A percentile compares a stretch with the other conserved stretches of the same genome.
Evolutionary conservation across 108 stramenopile genomes (phyloP).

Genomic region (Pseudonitzschia multiseries): DNA sequence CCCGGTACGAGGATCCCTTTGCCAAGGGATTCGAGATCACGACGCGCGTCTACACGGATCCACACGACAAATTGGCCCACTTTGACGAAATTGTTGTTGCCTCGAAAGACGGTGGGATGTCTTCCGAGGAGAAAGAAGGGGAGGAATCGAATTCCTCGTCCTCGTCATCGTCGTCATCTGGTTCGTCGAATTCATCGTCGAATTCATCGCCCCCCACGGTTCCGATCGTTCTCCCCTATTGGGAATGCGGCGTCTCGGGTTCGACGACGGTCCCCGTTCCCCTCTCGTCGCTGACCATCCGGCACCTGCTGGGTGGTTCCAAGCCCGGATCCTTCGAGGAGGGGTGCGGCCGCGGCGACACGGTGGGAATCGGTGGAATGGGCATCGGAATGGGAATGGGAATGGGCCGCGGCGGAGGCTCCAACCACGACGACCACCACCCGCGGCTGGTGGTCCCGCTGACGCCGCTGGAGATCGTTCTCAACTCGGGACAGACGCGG

Average conservation of each 20-base stretch:
- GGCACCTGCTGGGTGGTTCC: conserved; percentile 37
- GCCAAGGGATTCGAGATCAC: conserved; percentile 47
- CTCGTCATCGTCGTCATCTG: too few relatives aligned
- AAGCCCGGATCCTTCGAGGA: conserved; percentile 9
- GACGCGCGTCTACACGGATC: conserved; percentile 54
- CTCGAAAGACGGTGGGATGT: not conserved
- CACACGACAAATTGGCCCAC: conserved; percentile 51
- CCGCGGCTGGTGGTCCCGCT: conserved; percentile 46
- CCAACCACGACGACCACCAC: conserved; percentile 30
- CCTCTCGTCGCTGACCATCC: conserved; percentile 42
- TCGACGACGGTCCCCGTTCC: conserved; percentile 40
- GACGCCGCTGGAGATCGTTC: conserved; percentile 31
- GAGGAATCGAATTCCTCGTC: too few relatives aligned
- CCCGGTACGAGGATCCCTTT: conserved; percentile 22
- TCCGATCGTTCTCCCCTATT: conserved; percentile 46
- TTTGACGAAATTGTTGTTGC: conserved; percentile 35
- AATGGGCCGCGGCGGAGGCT: not conserved
- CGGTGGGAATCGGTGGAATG: not conserved
- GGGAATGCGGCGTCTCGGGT: conserved; percentile 51
- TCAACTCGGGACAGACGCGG: conserved; percentile 44
- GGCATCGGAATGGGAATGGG: not conserved
- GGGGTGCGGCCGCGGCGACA: conserved; percentile 5
- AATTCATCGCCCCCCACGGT: not conserved
- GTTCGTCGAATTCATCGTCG: not conserved
- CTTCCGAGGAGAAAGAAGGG: not conserved